Conservation (phyloP, 2,329 filamentous ascomycete genomes). For the Ophiostoma angusticollis region DNA sequence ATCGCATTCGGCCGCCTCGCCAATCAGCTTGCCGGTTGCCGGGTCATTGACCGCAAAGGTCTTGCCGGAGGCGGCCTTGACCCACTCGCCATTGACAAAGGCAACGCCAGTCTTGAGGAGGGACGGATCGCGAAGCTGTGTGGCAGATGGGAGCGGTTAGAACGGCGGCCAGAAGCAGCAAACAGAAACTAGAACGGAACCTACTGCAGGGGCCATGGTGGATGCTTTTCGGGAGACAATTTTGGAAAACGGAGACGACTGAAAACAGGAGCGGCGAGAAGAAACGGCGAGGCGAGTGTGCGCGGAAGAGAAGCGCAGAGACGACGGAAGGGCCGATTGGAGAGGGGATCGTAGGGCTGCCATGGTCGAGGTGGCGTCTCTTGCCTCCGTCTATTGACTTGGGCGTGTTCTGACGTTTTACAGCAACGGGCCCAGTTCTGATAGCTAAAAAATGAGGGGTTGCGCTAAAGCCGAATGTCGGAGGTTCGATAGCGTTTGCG, state of each 20-base stretch:
- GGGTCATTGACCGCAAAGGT: slow-evolving; percentile 87
- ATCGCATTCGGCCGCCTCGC: slow-evolving; percentile 74
- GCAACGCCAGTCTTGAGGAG: slow-evolving; percentile 71
- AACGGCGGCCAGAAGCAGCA: not conserved
- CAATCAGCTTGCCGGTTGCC: slow-evolving; percentile 67
- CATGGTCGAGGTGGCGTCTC: too few relatives aligned
- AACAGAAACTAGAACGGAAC: not conserved
- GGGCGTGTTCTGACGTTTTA: too few relatives aligned
- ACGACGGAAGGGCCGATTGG: too few relatives aligned
- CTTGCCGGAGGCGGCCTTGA: slow-evolving; percentile 71
- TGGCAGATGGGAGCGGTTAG: not conserved
- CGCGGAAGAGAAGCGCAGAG: slow-evolving; percentile 8
- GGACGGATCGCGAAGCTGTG: slow-evolving; percentile 63
- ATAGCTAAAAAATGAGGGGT: too few relatives aligned
- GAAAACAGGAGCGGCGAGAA: slow-evolving; percentile 18
- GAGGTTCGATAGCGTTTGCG: too few relatives aligned
- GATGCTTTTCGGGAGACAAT: slow-evolving; percentile 24
- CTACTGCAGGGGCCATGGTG: slow-evolving; percentile 34
- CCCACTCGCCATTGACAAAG: slow-evolving; percentile 91
- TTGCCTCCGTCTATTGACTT: not conserved
- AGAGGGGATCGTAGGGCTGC: slow-evolving; percentile 6
- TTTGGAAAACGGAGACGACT: slow-evolving; percentile 17
- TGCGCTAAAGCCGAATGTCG: too few relatives aligned
- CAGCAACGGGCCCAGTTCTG: too few relatives aligned
- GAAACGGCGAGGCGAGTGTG: slow-evolving; percentile 3